Percentiles rank a stretch among this genome's conserved stretches.
These are phyloP conservation scores for Hypoxylon rubiginosum DNA, from an alignment of 2,329 filamentous ascomycete genomes.

Conservation along the genomic window DNA sequence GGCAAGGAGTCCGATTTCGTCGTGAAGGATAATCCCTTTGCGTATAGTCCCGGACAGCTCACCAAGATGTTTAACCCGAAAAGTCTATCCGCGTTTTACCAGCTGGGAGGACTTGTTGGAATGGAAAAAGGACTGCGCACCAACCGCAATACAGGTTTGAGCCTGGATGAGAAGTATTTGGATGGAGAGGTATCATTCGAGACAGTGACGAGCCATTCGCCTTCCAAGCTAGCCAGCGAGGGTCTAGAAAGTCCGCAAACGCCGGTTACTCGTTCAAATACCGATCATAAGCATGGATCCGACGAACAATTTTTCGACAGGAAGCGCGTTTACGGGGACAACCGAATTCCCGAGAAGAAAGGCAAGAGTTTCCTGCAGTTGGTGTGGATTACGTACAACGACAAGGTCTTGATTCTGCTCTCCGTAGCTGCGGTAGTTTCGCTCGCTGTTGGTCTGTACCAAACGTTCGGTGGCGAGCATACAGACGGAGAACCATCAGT, in stretches of 20 bases:
- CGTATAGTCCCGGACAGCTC: conserved; percentile 85
- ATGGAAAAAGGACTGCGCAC: conserved; percentile 83
- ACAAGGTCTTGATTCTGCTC: conserved; percentile 82
- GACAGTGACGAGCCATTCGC: conserved; percentile 67
- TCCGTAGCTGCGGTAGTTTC: conserved; percentile 79
- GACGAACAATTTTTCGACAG: conserved; percentile 69
- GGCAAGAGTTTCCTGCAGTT: conserved; percentile 79
- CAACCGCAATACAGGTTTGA: conserved; percentile 79
- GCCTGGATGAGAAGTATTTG: conserved; percentile 78
- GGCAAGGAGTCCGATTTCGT: conserved; percentile 82
- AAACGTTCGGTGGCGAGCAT: conserved; percentile 75
- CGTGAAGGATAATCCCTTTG: conserved; percentile 85
- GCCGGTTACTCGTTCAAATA: conserved; percentile 39
- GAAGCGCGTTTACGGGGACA: conserved; percentile 78
- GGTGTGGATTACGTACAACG: conserved; percentile 87
- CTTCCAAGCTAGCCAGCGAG: conserved; percentile 54
- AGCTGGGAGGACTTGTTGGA: conserved; percentile 81
- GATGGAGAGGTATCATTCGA: conserved; percentile 78
- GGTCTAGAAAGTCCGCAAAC: conserved; percentile 45
- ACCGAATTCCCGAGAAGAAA: conserved; percentile 79
- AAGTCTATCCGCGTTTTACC: conserved; percentile 83
- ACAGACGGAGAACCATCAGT: conserved; percentile 66
- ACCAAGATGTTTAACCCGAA: conserved; percentile 93
- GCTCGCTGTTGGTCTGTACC: conserved; percentile 80
- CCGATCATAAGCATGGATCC: conserved; percentile 31